phyloP scores from a whole-genome alignment of 1,139 yeast genomes.

The Geotrichum fermentans region DNA sequence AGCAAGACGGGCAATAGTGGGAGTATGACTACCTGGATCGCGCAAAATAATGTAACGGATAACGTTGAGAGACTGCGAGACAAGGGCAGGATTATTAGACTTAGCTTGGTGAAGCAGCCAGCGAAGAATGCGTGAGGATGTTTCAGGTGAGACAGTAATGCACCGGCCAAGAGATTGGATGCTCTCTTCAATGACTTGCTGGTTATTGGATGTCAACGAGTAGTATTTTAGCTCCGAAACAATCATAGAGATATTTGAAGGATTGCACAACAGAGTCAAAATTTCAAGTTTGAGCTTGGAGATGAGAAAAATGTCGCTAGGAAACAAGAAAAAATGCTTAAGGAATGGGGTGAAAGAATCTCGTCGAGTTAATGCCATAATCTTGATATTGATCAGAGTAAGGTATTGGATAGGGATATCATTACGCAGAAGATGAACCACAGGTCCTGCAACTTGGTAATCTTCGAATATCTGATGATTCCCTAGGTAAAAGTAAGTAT shows the following conservation, averaged over 20 bases:
- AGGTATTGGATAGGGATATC: conserved; percentile 35
- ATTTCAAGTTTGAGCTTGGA: conserved; percentile 60
- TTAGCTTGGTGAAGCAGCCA: conserved; percentile 48
- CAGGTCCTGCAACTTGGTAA: conserved; percentile 47
- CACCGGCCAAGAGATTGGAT: conserved; percentile 55
- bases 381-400: conserved; percentile 34
- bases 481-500: conserved; percentile 51
- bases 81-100: conserved; percentile 34
- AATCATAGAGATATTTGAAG: conserved; percentile 48
- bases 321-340: conserved; percentile 54
- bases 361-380: conserved; percentile 41
- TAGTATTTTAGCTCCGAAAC: conserved; percentile 67
- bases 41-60: conserved; percentile 70
- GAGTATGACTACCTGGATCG: conserved; percentile 44
- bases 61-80: conserved; percentile 61
- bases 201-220: conserved; percentile 43
- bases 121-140: conserved; percentile 31
- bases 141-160: conserved; percentile 41
- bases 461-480: conserved; percentile 49
- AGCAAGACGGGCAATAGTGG: conserved; percentile 43
- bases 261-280: conserved; percentile 53
- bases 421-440: conserved; percentile 45
- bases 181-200: conserved; percentile 48
- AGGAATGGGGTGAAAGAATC: conserved; percentile 46
- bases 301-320: conserved; percentile 48